Conservation (phyloP, 768 basidiomycete species). For the Pisolithus orientalis region DNA sequence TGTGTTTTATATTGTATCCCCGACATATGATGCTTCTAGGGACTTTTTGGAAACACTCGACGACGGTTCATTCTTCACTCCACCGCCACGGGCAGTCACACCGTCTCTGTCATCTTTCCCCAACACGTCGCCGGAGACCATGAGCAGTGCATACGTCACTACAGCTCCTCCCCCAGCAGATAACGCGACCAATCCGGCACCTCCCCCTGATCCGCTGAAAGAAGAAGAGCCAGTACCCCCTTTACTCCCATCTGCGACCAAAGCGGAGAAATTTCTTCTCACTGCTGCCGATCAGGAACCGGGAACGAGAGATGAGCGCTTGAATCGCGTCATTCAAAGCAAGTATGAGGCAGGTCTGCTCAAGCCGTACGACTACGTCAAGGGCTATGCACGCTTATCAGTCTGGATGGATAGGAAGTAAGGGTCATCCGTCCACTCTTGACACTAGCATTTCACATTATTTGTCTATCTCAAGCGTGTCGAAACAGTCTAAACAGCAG, state of each 20-base stretch:
- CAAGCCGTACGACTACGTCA: conserved; percentile 95
- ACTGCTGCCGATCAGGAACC: conserved; percentile 94
- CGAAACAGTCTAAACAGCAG: conserved; percentile 85
- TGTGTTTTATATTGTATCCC: not conserved
- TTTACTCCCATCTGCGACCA: conserved; percentile 66
- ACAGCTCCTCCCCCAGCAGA: conserved; percentile 13
- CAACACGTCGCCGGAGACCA: conserved; percentile 6
- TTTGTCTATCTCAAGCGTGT: conserved; percentile 48
- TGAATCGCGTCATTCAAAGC: conserved; percentile 87
- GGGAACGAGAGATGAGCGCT: conserved; percentile 82
- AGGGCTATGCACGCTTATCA: conserved; percentile 86
- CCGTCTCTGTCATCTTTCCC: conserved; percentile 35
- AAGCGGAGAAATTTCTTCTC: conserved; percentile 83
- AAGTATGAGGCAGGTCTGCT: conserved; percentile 95
- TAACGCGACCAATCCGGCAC: conserved; percentile 17
- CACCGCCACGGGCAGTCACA: conserved; percentile 44
- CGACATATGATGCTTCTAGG: conserved; percentile 31
- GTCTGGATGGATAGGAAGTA: conserved; percentile 96
- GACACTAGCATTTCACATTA: not conserved
- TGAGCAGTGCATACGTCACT: conserved; percentile 10
- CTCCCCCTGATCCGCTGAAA: conserved; percentile 19
- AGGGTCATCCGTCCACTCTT: conserved; percentile 9
- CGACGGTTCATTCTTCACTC: conserved; percentile 73
- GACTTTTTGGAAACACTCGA: conserved; percentile 88
- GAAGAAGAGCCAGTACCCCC: conserved; percentile 39